A percentile compares a stretch with the other conserved stretches of the same genome.
Evolutionary conservation across 1,284 basidiomycete species (phyloP).

Genomic region (Ceratobasidium sp.): DNA sequence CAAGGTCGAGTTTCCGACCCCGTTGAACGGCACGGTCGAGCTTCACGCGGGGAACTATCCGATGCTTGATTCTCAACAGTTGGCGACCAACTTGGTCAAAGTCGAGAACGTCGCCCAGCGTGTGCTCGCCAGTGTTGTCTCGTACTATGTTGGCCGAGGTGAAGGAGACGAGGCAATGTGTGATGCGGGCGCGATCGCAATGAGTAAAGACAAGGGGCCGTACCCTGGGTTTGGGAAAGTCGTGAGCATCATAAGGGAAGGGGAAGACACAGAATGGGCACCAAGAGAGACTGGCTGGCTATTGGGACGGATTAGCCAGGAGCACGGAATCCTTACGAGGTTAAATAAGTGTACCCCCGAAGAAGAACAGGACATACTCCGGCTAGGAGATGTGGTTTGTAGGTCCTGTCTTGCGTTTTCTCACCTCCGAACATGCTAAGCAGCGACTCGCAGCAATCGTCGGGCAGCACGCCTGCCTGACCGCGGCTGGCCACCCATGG

Average conservation of each 20-base stretch:
- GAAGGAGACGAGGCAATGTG: constrained; percentile 74
- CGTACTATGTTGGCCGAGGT: constrained; percentile 75
- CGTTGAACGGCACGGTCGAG: constrained; percentile 64
- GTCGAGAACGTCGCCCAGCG: constrained; percentile 66
- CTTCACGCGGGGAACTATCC: constrained; percentile 87
- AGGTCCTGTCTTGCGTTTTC: background rate
- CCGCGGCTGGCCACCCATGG: constrained; percentile 78
- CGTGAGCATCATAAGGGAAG: constrained; percentile 48
- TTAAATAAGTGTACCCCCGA: constrained; percentile 5
- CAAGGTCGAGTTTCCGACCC: constrained; percentile 52
- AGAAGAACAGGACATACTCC: constrained; percentile 3
- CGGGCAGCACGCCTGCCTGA: constrained; percentile 81
- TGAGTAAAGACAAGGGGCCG: constrained; percentile 84
- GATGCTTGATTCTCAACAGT: constrained; percentile 83
- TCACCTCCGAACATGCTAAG: constrained; percentile 6
- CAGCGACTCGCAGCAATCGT: constrained; percentile 62
- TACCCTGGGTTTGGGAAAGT: constrained; percentile 75
- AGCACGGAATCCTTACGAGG: constrained; percentile 74
- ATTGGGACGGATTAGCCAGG: constrained; percentile 67
- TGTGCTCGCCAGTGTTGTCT: constrained; percentile 76
- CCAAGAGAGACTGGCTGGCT: constrained; percentile 67
- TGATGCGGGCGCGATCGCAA: constrained; percentile 83
- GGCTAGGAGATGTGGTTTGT: constrained; percentile 38
- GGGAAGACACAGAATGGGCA: constrained; percentile 14
- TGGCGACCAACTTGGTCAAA: constrained; percentile 72